Conservation (phyloP, 441 rosid genomes). For the Syzygium malaccense region DNA sequence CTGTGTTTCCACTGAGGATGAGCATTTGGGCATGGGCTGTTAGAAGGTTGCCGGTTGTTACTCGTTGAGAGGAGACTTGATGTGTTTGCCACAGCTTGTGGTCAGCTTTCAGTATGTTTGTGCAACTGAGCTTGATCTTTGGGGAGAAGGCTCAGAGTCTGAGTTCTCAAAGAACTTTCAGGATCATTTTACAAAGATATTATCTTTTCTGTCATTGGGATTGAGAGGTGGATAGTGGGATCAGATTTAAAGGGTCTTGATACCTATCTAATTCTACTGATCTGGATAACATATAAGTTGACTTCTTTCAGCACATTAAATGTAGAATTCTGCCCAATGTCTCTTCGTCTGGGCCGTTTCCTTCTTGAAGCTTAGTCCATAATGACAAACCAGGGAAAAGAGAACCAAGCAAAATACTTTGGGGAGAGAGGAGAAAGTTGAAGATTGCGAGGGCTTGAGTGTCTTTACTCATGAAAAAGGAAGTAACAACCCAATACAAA, state of each 20-base stretch:
- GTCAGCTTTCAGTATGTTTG: not conserved
- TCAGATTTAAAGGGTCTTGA: not conserved
- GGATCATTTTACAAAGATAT: not conserved
- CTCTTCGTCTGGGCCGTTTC: not conserved
- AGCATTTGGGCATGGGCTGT: no score
- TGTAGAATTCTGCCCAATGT: not conserved
- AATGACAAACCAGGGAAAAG: not conserved
- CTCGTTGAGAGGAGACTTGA: no score
- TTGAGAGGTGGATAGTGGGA: not conserved
- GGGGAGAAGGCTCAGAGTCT: not conserved
- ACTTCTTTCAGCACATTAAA: not conserved
- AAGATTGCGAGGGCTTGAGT: not conserved
- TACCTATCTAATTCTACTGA: not conserved
- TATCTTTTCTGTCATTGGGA: not conserved
- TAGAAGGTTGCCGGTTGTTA: no score
- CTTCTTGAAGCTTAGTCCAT: not conserved
- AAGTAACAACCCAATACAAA: not conserved
- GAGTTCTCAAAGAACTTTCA: not conserved
- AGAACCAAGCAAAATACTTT: not conserved
- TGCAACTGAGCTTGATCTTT: not conserved
- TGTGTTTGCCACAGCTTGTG: not conserved
- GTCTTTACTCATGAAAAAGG: not conserved
- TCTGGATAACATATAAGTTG: not conserved
- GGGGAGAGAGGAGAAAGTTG: not conserved
- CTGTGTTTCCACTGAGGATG: no score